Evolutionary conservation across 1,284 basidiomycete species (phyloP).

Genomic region (Sporisorium graminicola): DNA sequence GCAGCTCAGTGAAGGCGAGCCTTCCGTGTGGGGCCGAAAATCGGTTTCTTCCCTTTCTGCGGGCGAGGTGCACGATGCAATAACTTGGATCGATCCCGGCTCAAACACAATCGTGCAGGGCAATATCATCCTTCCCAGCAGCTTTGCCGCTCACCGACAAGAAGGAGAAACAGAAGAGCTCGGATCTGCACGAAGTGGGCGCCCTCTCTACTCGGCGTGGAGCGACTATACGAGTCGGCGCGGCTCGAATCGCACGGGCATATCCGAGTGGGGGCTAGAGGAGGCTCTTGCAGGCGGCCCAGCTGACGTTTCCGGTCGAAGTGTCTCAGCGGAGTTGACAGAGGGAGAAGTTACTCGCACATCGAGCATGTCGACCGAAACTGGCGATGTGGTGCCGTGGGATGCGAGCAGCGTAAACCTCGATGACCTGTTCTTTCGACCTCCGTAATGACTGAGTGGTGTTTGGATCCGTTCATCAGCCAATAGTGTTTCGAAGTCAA

Average conservation of each 20-base stretch:
- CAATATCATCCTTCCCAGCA: background rate
- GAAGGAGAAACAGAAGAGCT: background rate
- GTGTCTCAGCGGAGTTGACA: background rate
- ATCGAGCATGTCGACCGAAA: conserved; percentile 17
- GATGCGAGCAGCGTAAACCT: conserved; percentile 19
- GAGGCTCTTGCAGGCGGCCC: background rate
- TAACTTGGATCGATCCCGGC: background rate
- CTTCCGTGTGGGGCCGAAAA: background rate
- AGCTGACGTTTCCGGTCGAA: background rate
- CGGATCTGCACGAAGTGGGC: background rate
- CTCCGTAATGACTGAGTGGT: conserved; percentile 8
- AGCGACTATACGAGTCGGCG: background rate
- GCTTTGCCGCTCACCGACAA: background rate
- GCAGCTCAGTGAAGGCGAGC: conserved; percentile 15
- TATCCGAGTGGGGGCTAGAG: background rate
- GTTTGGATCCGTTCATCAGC: background rate
- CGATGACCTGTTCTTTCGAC: conserved; percentile 36
- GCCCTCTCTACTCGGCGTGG: background rate
- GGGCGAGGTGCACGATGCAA: background rate
- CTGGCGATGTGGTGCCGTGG: conserved; percentile 8
- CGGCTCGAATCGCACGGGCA: background rate
- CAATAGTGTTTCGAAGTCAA: background rate
- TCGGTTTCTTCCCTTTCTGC: background rate
- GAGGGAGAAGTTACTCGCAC: background rate
- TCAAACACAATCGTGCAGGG: background rate